Base-by-base conservation (phyloP, 2,329 filamentous ascomycete genomes). In the Paraphoma chrysanthemicola region DNA sequence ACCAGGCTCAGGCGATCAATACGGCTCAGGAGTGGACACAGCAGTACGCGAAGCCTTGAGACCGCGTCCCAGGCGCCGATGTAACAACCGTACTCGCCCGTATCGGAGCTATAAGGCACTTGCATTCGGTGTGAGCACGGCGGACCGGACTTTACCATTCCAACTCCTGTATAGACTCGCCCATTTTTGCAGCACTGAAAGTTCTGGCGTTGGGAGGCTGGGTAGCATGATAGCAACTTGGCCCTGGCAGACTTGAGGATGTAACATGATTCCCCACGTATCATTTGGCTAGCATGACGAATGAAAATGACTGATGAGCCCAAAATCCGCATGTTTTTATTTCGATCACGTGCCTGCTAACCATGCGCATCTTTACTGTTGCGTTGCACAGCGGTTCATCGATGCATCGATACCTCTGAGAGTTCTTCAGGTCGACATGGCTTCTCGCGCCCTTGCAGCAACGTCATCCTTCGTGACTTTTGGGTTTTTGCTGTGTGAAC, bases 1-100 rank as follows among this genome's bases (percentile, higher is more conserved):
- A 99, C 72, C 92, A 98, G 79, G 88, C 88, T 63, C 92, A 91
- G 46, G 95, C 95, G 23, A 98, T 99, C 69, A 88, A 90, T 64
- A 98, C 93, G 7, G 94, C 94, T 14, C 90, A 86, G 72, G 92
- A 97, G 72, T 98, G 95, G 94, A 98, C 95, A 11, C 84, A 85
- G 76, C 89, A 90, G 68, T 92, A 95, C 75, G 93, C 93, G 8
- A 74, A 74, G 62, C 60, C 72, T 29, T 71, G 62, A 68, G 31
- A 18, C n/a, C 10, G 6, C 12, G 3, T n/a, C 43, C 28, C 6
- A 11, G 30, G 4, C 50, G 31, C 6, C 33, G 14, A 42, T 42
- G 12, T 17, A 16, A n/a, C 11, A 16, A 14, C 10, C 16, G 11
- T 16, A 10, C 12, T 42, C 16, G 3, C 39, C 2, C 14, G 16